phyloP scores from a whole-genome alignment of 2,329 filamentous ascomycete species.

The Paraphoma sp. region DNA sequence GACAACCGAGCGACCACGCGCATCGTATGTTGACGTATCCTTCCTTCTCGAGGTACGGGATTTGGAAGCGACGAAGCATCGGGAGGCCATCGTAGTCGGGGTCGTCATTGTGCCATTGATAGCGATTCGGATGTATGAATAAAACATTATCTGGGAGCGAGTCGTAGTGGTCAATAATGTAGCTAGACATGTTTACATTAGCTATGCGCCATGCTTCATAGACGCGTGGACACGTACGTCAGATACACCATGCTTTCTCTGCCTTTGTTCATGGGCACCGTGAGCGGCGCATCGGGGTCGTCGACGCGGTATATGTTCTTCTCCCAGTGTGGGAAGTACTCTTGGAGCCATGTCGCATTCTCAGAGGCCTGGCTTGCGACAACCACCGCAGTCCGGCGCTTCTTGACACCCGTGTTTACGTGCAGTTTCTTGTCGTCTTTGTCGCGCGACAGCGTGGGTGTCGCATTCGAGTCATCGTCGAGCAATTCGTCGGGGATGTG shows the following conservation, averaged over 20 bases:
- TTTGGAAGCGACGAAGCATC: slow-evolving; percentile 57
- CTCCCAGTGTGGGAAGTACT: slow-evolving; percentile 48
- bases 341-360: slow-evolving; percentile 50
- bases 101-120: slow-evolving; percentile 60
- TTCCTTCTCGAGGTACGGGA: slow-evolving; percentile 56
- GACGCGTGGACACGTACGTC: slow-evolving; percentile 43
- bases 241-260: slow-evolving; percentile 59
- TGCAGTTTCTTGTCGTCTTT: slow-evolving; percentile 18
- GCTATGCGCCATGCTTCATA: not conserved
- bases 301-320: slow-evolving; percentile 54
- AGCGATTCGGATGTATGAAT: slow-evolving; percentile 52
- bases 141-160: slow-evolving; percentile 49
- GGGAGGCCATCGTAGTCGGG: slow-evolving; percentile 59
- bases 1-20: slow-evolving; percentile 60
- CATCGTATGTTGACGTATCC: slow-evolving; percentile 64
- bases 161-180: slow-evolving; percentile 51
- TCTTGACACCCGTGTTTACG: slow-evolving; percentile 14
- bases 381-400: slow-evolving; percentile 41
- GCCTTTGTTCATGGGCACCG: slow-evolving; percentile 56
- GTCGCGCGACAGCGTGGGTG: slow-evolving; percentile 8
- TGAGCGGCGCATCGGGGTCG: slow-evolving; percentile 44
- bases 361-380: slow-evolving; percentile 48
- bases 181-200: slow-evolving; percentile 32
- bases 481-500: slow-evolving; percentile 22
- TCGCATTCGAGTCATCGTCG: slow-evolving; percentile 13